Conservation (phyloP, 441 rosid species). For the Melastoma candidum region DNA sequence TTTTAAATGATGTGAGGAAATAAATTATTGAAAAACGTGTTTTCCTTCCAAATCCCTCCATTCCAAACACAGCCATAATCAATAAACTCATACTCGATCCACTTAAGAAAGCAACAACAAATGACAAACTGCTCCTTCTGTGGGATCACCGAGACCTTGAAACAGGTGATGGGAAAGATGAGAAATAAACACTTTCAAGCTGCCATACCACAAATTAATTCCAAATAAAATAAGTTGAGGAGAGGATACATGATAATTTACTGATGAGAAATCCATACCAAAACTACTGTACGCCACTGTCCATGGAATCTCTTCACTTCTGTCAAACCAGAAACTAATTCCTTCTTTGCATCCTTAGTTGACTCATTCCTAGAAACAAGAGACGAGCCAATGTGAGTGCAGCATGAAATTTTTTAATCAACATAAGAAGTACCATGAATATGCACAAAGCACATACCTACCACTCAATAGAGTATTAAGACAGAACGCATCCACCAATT, state of each 20-base stretch:
- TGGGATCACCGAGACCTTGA: too few relatives aligned
- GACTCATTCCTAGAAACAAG: conserved; percentile 37
- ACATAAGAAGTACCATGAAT: too few relatives aligned
- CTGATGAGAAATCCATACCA: conserved; percentile 44
- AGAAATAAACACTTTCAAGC: too few relatives aligned
- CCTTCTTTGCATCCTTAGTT: conserved; percentile 33
- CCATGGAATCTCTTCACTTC: conserved; percentile 56
- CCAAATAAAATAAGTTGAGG: not conserved
- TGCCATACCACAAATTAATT: too few relatives aligned
- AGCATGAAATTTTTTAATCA: conserved; percentile 1
- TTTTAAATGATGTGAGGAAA: too few relatives aligned
- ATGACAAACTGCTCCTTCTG: too few relatives aligned
- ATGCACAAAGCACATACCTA: conserved; percentile 33
- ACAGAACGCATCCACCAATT: conserved; percentile 42
- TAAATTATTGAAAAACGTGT: too few relatives aligned
- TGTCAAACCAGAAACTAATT: conserved; percentile 38
- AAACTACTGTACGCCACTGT: conserved; percentile 56
- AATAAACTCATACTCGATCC: too few relatives aligned
- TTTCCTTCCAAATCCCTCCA: too few relatives aligned
- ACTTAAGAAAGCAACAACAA: too few relatives aligned
- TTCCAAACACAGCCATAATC: too few relatives aligned
- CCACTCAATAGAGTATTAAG: conserved; percentile 46
- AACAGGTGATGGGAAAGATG: too few relatives aligned
- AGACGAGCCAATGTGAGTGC: conserved; percentile 23
- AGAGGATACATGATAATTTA: conserved; percentile 8